Evolutionary conservation across 148 eudicot species (phyloP), one percentile per base, ranked within the genome.

Genomic region (Chenopodium formosanum): DNA sequence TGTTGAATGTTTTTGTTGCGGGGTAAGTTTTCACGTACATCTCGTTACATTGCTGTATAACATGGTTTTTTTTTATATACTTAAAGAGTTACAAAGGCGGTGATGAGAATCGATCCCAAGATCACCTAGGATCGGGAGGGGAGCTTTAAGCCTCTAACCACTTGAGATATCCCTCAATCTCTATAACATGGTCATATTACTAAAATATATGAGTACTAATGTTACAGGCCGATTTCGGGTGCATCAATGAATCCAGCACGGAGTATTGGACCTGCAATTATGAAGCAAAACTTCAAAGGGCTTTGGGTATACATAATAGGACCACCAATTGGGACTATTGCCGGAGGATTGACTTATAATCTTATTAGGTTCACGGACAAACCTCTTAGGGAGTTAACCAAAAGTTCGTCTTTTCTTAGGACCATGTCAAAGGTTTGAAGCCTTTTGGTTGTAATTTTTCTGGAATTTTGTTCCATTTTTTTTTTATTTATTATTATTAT

Each of bases 1-100:
- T 83, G 82, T 69, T 96, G 2, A 90, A 92, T 52, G 98, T 94
- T 11, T 88, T 96, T 11, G 92, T 96, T 7, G 97, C 89, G 13
- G 94, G 94, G 94, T 91, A 86, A 74, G 64, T 73, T 58, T 40
- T 13, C 56, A 62, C 5, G 1, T 40, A 5, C 9, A 31, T 2
- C 19, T 2, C 40, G 10, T 27, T 22, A 16, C 20, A 29, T 48
- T 1, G 37, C 17, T 20, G 22, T 71, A 1, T 19, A 23, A 34
- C 31, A 1, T 72, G 25, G 32, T 27, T n/a, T n/a, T n/a, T n/a
- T n/a, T n/a, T n/a, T n/a, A n/a, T n/a, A n/a, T n/a, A n/a, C n/a
- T n/a, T n/a, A n/a, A n/a, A n/a, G n/a, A n/a, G n/a, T n/a, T n/a
- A n/a, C n/a, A n/a, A n/a, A n/a, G n/a, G n/a, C n/a, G n/a, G n/a